A percentile compares a stretch with the other conserved stretches of the same genome.
phyloP scores from a whole-genome alignment of 169 alveolate species.

The Theileria annulata region DNA sequence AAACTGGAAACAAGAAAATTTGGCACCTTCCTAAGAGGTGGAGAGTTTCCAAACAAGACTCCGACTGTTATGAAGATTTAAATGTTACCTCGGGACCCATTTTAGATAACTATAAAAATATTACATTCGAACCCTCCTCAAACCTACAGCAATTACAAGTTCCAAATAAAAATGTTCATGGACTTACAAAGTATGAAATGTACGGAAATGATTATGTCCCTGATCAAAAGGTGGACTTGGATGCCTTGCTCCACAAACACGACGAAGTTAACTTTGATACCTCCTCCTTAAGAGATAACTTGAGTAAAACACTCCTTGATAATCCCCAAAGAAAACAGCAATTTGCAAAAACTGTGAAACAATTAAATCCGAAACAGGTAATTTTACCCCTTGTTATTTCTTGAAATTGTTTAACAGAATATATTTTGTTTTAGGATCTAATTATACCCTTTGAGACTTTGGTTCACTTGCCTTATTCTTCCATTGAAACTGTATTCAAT shows the following conservation, averaged over 20 bases:
- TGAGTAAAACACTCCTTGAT: neutral
- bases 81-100: conserved; percentile 1
- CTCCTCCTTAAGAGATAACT: neutral
- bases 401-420: neutral
- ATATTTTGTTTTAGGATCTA: conserved; percentile 24
- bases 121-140: conserved; percentile 1
- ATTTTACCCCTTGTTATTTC: neutral
- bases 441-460: conserved; percentile 71
- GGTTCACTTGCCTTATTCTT: conserved; percentile 78
- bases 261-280: conserved; percentile 38
- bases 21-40: conserved; percentile 58
- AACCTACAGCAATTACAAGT: neutral
- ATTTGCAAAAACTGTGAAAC: neutral
- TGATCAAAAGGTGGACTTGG: conserved; percentile 48
- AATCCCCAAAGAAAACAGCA: conserved; percentile 8
- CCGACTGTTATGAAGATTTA: neutral
- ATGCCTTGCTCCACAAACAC: conserved; percentile 10
- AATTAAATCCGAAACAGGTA: conserved; percentile 23
- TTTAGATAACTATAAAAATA: conserved; percentile 13
- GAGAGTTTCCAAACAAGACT: neutral
- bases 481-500: conserved; percentile 81
- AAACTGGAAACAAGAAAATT: conserved; percentile 62
- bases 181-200: conserved; percentile 48
- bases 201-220: conserved; percentile 62
- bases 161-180: neutral